A percentile compares a stretch with the other conserved stretches of the same genome.
Conservation (phyloP, 2,329 filamentous ascomycete species). For the Scleromitrula shiraiana region DNA sequence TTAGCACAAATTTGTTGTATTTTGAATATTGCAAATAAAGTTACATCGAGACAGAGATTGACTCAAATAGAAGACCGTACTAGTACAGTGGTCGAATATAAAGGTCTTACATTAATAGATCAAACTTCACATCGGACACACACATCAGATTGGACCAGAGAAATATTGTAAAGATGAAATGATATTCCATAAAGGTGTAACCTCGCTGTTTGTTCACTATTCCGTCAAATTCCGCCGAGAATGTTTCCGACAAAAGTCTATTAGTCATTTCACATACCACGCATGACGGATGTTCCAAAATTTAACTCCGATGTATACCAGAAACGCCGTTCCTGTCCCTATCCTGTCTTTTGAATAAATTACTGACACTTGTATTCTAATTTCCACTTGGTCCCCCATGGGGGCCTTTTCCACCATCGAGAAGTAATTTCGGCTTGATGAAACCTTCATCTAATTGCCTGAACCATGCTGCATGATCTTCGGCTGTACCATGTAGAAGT, state of each 20-base stretch:
- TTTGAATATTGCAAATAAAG: too few relatives aligned
- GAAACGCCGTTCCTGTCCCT: constrained; percentile 5
- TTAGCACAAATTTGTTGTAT: too few relatives aligned
- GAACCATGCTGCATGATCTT: constrained; percentile 86
- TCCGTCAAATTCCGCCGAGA: neutral
- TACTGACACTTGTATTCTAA: neutral
- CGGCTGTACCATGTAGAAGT: constrained; percentile 66
- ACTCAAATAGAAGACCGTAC: too few relatives aligned
- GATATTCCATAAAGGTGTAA: too few relatives aligned
- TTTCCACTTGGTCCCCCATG: constrained; percentile 20
- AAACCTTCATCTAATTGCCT: constrained; percentile 91
- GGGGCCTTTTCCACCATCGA: constrained; percentile 52
- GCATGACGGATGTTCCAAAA: neutral
- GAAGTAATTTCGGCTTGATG: constrained; percentile 82
- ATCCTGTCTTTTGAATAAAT: constrained; percentile 8
- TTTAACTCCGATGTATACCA: constrained; percentile 3
- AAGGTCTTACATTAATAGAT: too few relatives aligned
- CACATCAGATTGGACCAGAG: too few relatives aligned
- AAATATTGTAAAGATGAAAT: too few relatives aligned
- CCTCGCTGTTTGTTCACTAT: too few relatives aligned
- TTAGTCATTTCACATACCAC: neutral
- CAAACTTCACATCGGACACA: too few relatives aligned
- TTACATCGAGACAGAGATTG: too few relatives aligned
- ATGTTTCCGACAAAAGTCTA: neutral
- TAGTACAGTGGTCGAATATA: too few relatives aligned